Evolutionary conservation across 2,329 filamentous ascomycete genomes (phyloP), one percentile per base, ranked within the genome.

Genomic region (Paracorniculantispora psalliotae): DNA sequence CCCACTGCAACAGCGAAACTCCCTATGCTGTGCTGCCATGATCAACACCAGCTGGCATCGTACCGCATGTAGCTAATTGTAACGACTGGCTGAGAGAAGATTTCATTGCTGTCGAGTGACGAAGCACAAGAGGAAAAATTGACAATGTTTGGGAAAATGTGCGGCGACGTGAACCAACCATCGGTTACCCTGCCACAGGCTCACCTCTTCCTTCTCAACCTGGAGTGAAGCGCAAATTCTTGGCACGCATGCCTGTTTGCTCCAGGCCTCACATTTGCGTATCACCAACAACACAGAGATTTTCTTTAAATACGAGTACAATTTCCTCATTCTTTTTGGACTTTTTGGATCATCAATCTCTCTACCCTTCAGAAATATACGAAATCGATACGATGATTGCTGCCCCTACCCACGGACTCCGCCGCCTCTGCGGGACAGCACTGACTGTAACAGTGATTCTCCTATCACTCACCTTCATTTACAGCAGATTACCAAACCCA

Each of bases 201-300:
- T 58, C 47, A 47, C 21, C 28, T 58, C 56, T 28, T 58, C 56
- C 56, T 58, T 58, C 56, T 58, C 48, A 46, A 44, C 10, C 12
- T 37, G 39, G 21, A n/a, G 35, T 41, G 25, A 49, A 50, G 17
- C 8, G 21, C 53, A 26, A 25, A 5, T 35, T 28, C 56, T 58
- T 51, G 55, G 55, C 47, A n/a, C 17, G 19, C 15, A 30, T 17
- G 13, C 13, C 35, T 43, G 56, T 50, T 58, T 58, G 35, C 47
- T 52, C 35, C 2, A n/a, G 33, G 13, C 43, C 30, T 57, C 25
- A 21, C 46, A 13, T 17, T 23, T 57, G 26, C 21, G 46, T 43
- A 57, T 57, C 54, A 41, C 43, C 53, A 41, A 43, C 54, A 49
- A 21, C 13, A 13, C 6, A 30, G 1, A 33, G 3, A 5, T 41